phyloP scores from a whole-genome alignment of 2,329 filamentous ascomycete genomes.

The Clarireedia sp. region DNA sequence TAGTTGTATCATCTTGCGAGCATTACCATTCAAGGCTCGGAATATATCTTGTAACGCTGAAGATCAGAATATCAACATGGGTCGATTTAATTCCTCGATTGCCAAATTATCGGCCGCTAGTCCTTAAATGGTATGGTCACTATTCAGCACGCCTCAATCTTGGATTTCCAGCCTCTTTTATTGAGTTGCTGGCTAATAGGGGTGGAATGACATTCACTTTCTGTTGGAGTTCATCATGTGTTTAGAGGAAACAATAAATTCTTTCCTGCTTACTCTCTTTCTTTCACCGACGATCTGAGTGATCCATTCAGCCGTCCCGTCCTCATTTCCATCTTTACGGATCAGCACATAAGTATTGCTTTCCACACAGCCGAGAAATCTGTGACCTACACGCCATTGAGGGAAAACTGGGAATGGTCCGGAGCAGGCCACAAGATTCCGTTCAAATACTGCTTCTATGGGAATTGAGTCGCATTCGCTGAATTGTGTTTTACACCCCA shows the following conservation, averaged over 20 bases:
- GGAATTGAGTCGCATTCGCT: background rate
- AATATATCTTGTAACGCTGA: constrained; percentile 5
- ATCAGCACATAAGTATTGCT: constrained; percentile 12
- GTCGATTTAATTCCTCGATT: background rate
- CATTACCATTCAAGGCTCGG: constrained; percentile 13
- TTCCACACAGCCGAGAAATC: background rate
- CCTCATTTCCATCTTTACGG: background rate
- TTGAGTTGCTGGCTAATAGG: constrained; percentile 2
- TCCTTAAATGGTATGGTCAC: constrained; percentile 1
- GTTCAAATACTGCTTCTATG: background rate
- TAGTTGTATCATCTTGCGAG: constrained; percentile 77
- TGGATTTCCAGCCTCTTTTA: constrained; percentile 7
- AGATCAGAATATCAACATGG: background rate
- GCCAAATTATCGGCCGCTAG: constrained; percentile 6
- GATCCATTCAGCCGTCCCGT: background rate
- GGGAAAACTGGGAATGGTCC: background rate
- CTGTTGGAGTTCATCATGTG: constrained; percentile 6
- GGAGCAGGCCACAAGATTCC: background rate
- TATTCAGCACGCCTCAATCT: constrained; percentile 2
- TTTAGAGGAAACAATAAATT: constrained; percentile 2
- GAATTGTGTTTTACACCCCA: background rate
- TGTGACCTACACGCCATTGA: background rate
- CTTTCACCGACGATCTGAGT: constrained; percentile 1
- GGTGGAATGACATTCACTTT: constrained; percentile 2
- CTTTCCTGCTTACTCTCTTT: constrained; percentile 6